Evolutionary conservation across 164 flowering plant species (phyloP).

Genomic region (Vitis rotundifolia): DNA sequence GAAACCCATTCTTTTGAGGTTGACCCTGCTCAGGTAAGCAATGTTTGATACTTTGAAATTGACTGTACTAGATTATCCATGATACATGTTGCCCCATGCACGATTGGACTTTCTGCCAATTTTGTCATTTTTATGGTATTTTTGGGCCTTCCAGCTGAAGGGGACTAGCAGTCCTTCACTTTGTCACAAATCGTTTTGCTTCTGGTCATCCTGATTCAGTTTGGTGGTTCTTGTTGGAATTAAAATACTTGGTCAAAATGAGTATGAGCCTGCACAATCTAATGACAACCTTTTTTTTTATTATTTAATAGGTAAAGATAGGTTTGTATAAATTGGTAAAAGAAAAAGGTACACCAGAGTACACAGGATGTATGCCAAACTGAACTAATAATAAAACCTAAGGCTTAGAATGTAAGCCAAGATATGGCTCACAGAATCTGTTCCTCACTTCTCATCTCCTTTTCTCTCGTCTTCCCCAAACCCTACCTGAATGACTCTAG

Average conservation of each 20-base stretch:
- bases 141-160: background rate
- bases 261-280: no score
- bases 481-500: no score
- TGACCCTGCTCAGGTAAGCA: constrained; percentile 83
- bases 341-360: no score
- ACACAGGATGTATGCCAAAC: no score
- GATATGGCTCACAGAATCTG: background rate
- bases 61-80: background rate
- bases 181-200: background rate
- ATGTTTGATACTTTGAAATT: background rate
- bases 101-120: background rate
- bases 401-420: no score
- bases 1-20: constrained; percentile 94
- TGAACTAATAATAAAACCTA: no score
- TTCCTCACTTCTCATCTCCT: background rate
- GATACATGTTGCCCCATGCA: background rate
- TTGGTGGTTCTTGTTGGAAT: background rate
- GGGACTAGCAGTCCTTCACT: background rate
- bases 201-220: background rate
- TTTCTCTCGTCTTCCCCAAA: background rate
- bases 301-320: no score
- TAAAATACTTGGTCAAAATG: no score
- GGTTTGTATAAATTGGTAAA: no score
- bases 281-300: no score
- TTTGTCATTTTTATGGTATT: background rate